Conservation (phyloP, 2,329 filamentous ascomycete genomes). For the Metarhizium album region DNA sequence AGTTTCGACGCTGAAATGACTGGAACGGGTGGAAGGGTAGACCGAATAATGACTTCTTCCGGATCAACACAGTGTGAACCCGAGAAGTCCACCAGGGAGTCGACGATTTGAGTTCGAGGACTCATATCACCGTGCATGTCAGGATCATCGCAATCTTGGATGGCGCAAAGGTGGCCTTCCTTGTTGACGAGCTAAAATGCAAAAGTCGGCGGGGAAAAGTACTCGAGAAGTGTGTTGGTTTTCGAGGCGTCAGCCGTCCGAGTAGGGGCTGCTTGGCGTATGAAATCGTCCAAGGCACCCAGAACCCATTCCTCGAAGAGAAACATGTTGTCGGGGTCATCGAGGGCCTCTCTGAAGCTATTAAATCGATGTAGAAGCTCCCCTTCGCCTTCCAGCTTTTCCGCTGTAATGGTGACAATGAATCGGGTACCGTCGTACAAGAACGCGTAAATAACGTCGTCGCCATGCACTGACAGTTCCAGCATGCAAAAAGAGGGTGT, state of each 20-base stretch:
- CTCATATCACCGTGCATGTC: constrained; percentile 5
- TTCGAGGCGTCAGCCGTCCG: background rate
- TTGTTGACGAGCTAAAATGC: constrained; percentile 7
- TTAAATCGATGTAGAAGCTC: constrained; percentile 3
- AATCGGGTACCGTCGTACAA: constrained; percentile 7
- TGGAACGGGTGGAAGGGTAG: constrained; percentile 4
- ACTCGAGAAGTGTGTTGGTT: constrained; percentile 5
- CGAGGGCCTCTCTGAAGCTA: constrained; percentile 4
- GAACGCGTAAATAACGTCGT: constrained; percentile 4
- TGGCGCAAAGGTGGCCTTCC: background rate
- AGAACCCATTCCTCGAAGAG: constrained; percentile 10
- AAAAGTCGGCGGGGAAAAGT: constrained; percentile 6
- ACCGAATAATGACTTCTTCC: constrained; percentile 1
- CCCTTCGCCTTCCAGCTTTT: constrained; percentile 8
- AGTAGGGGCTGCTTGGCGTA: constrained; percentile 4
- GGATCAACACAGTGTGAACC: background rate
- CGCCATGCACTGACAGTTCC: background rate
- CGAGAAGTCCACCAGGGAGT: background rate
- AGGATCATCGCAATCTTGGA: constrained; percentile 5
- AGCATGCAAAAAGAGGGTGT: constrained; percentile 1
- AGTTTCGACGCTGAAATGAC: constrained; percentile 5
- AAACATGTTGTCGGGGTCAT: constrained; percentile 5
- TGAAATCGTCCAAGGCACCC: constrained; percentile 2
- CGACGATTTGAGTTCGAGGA: constrained; percentile 6
- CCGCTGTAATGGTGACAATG: constrained; percentile 4